Conservation (phyloP, 2,329 filamentous ascomycete genomes). For the Fusarium sp. region DNA sequence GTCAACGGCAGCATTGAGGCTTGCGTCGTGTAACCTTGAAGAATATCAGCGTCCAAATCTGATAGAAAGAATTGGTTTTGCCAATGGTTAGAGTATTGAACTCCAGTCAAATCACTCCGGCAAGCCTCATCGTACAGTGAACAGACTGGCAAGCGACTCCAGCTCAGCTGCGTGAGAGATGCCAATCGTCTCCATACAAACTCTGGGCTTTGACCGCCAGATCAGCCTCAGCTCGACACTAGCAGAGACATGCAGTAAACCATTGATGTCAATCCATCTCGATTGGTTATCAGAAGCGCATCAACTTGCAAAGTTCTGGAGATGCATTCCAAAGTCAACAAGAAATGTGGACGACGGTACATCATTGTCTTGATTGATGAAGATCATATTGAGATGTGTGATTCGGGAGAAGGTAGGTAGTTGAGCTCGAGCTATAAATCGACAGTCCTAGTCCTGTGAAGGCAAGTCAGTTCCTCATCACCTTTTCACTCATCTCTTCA, state of each 20-base stretch:
- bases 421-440: background rate
- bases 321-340: background rate
- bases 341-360: background rate
- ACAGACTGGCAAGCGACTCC: too few species aligned
- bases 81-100: background rate
- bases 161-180: background rate
- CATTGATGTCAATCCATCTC: background rate
- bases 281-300: background rate
- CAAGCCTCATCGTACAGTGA: background rate
- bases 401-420: background rate
- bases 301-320: background rate
- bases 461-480: background rate
- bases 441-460: background rate
- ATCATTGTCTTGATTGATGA: background rate
- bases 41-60: background rate
- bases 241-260: slow-evolving; percentile 3
- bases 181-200: background rate
- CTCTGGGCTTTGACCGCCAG: background rate
- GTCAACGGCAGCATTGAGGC: rapidly evolving
- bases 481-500: background rate
- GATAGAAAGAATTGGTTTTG: too few species aligned
- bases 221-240: background rate
- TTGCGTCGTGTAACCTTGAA: background rate
- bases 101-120: too few species aligned
- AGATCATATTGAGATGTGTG: background rate